Conservation (phyloP, 1,139 yeast genomes). For the Lodderomyces parapsilosis region DNA sequence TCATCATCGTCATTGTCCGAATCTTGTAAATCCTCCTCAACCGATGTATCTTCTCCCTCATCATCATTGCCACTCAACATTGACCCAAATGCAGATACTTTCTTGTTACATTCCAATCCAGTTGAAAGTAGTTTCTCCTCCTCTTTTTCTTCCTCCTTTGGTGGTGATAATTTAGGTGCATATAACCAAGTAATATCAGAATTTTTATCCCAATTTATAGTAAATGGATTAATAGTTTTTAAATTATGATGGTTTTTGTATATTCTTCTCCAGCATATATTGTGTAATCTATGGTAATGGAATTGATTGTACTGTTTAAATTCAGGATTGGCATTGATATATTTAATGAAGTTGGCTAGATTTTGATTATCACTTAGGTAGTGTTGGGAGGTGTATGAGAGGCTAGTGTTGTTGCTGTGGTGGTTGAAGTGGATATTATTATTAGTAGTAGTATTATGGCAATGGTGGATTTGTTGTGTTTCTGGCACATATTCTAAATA, state of each 20-base stretch:
- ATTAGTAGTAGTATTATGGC: too few relatives aligned
- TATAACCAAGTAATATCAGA: conserved; percentile 48
- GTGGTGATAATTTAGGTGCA: conserved; percentile 35
- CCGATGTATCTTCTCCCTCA: neutral
- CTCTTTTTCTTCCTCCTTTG: too few relatives aligned
- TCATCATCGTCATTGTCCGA: neutral
- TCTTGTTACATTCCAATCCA: neutral
- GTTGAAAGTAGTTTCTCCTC: too few relatives aligned
- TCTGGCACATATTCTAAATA: conserved; percentile 23
- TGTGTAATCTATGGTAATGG: conserved; percentile 28
- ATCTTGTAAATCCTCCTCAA: too few relatives aligned
- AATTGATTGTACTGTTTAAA: conserved; percentile 12
- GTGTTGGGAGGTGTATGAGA: conserved; percentile 4
- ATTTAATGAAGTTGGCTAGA: conserved; percentile 25
- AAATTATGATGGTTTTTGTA: conserved; percentile 32
- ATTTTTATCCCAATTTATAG: conserved; percentile 44
- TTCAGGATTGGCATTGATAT: conserved; percentile 20
- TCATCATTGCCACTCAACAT: neutral
- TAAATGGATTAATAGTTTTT: conserved; percentile 31
- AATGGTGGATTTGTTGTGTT: neutral
- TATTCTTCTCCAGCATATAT: conserved; percentile 45
- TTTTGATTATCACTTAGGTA: conserved; percentile 20
- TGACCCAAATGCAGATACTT: neutral
- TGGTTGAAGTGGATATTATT: too few relatives aligned
- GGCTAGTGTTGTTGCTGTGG: neutral